These are phyloP conservation scores for Cryomyces antarcticus DNA, from an alignment of 495 filamentous ascomycete species.

Conservation along the genomic window DNA sequence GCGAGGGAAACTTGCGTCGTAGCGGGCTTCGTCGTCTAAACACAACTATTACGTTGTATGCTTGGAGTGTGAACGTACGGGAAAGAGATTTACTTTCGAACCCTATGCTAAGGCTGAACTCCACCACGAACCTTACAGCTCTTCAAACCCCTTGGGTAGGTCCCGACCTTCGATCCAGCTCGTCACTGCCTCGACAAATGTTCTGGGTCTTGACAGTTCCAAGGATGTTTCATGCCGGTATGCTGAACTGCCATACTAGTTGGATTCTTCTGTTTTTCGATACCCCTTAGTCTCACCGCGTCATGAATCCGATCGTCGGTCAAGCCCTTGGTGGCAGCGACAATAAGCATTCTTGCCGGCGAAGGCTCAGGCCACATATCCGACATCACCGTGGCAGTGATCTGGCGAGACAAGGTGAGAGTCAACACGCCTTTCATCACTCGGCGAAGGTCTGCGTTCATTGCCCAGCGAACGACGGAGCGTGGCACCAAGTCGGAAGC, in stretches of 20 bases:
- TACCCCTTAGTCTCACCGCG: slow-evolving; percentile 1
- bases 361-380: slow-evolving; percentile 1
- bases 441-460: slow-evolving; percentile 4
- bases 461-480: slow-evolving; percentile 1
- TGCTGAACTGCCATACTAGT: slow-evolving; percentile 2
- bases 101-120: no score
- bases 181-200: slow-evolving; percentile 1
- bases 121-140: neutral
- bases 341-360: slow-evolving; percentile 4
- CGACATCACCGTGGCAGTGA: neutral
- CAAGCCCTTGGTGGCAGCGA: slow-evolving; percentile 5
- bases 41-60: no score
- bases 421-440: neutral
- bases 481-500: neutral
- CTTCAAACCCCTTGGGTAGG: slow-evolving; percentile 5
- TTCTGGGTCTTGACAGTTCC: slow-evolving; percentile 6
- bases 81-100: no score
- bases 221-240: slow-evolving; percentile 6
- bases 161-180: slow-evolving; percentile 1
- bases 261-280: slow-evolving; percentile 1
- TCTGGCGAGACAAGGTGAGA: slow-evolving; percentile 1
- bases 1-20: no score
- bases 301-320: slow-evolving; percentile 1
- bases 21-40: no score
- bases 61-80: no score